Percentiles rank a stretch among this genome's conserved stretches.
Conservation (phyloP, 768 basidiomycete genomes). For the Tulasnella sp. region DNA sequence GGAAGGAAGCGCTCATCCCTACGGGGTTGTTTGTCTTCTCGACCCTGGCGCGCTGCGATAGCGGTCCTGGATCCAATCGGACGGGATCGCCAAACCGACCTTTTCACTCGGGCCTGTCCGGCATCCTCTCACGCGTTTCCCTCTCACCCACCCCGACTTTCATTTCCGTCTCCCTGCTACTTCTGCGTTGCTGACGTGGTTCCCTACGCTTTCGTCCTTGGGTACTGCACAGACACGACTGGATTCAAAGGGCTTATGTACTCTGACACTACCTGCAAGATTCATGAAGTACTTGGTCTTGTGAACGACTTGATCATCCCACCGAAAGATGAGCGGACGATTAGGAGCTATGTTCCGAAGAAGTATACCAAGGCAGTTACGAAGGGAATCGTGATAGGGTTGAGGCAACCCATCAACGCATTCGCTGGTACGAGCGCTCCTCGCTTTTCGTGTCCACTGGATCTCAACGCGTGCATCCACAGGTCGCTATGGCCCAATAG, state of each 20-base stretch:
- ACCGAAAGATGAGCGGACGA: not conserved
- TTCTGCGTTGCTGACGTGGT: too few relatives aligned
- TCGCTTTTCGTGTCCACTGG: too few relatives aligned
- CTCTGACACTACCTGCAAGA: conserved; percentile 7
- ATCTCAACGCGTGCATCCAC: too few relatives aligned
- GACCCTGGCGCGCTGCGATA: too few relatives aligned
- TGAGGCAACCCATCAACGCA: conserved; percentile 5
- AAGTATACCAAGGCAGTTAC: not conserved
- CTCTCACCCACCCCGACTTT: not conserved
- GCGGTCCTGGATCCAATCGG: too few relatives aligned
- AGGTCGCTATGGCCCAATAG: not conserved
- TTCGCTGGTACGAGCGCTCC: not conserved
- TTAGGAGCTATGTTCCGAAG: not conserved
- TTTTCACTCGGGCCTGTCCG: too few relatives aligned
- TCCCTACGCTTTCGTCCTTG: not conserved
- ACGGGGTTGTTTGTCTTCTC: too few relatives aligned
- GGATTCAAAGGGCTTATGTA: conserved; percentile 8
- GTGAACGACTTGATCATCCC: conserved; percentile 1
- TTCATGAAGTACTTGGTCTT: conserved; percentile 1
- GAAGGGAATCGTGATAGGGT: conserved; percentile 9
- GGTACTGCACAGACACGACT: not conserved
- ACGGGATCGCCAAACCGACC: too few relatives aligned
- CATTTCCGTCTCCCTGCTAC: too few relatives aligned
- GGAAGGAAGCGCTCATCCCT: too few relatives aligned
- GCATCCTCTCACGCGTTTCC: not conserved